phyloP scores from a whole-genome alignment of 2,329 filamentous ascomycete species.

The Acrocalymma vagum region DNA sequence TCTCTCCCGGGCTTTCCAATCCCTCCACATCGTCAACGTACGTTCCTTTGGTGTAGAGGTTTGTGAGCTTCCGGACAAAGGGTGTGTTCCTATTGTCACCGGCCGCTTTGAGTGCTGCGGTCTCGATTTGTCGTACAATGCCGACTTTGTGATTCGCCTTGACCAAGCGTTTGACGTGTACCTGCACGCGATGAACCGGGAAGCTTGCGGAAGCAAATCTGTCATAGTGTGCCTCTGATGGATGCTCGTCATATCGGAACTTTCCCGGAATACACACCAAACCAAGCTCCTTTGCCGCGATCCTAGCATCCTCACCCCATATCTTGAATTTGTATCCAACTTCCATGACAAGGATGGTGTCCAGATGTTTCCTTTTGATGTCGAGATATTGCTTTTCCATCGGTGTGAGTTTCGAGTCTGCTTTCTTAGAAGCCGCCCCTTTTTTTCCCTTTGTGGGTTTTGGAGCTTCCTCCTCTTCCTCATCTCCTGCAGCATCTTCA shows the following conservation, averaged over 20 bases:
- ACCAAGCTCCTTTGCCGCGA: constrained; percentile 86
- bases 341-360: constrained; percentile 90
- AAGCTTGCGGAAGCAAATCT: constrained; percentile 96
- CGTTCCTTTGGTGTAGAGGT: constrained; percentile 96
- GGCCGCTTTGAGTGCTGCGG: constrained; percentile 91
- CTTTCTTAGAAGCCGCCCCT: constrained; percentile 69
- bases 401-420: constrained; percentile 85
- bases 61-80: constrained; percentile 91
- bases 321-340: constrained; percentile 99
- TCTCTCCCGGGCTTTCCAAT: constrained; percentile 61
- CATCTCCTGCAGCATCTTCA: constrained; percentile 60
- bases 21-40: constrained; percentile 95
- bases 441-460: constrained; percentile 60
- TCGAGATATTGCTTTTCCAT: constrained; percentile 94
- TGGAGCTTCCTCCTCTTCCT: constrained; percentile 63
- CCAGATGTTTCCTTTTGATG: constrained; percentile 90
- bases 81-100: constrained; percentile 94
- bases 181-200: constrained; percentile 86
- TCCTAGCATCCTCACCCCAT: constrained; percentile 92
- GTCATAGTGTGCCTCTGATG: constrained; percentile 88
- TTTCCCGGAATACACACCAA: constrained; percentile 98
- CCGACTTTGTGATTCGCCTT: constrained; percentile 95
- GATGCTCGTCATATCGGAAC: constrained; percentile 85
- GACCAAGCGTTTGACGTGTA: constrained; percentile 93
- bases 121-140: constrained; percentile 93